Evolutionary conservation across 495 filamentous ascomycete species (phyloP), one percentile per base, ranked within the genome.

Genomic region (Hapsidospora chrysogenum): DNA sequence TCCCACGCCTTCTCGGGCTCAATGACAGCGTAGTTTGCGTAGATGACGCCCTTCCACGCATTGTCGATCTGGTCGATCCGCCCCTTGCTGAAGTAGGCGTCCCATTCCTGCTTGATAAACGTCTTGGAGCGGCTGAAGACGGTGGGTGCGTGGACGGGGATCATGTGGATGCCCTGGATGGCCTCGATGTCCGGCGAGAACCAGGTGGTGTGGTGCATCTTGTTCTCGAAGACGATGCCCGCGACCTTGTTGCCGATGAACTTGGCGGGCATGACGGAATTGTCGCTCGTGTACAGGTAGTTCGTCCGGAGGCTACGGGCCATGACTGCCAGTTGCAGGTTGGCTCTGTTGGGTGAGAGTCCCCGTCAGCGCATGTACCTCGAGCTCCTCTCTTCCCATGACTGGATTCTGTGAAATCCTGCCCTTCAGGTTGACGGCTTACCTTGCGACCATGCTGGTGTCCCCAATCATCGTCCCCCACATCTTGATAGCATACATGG

Each of bases 181-280:
- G 75, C 92, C 58, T 93, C 83, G 2, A 70, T 59, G 38, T 82
- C 77, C 35, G 50, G 48, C 8, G 86, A 85, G 47, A 97, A 97
- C 57, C 89, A 96, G 2, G 89, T 97, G 6, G 78, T 80, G 53
- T 95, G 89, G 51, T 96, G 81, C 29, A 86, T 68, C 54, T 97
- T 97, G 55, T 95, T 96, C 54, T 97, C 89, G 49, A 95, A 97
- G 4, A 96, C 52, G 49, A 97, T 94, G 11, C 89, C 92, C 4
- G 83, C 76, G 9, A 82, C 89, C 50, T 78, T 85, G 57, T 97
- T 97, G 9, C 58, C 67, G 20, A 80, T 70, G 41, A 92, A 94
- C 16, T 78, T 60, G 2, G 64, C 22, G 0, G 89, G 89, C 41
- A 94, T 78, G 33, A 85, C 77, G 2, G 49, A 58, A 50, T 95